phyloP scores from a whole-genome alignment of 2,329 filamentous ascomycete genomes.

The Colletotrichum sp. region DNA sequence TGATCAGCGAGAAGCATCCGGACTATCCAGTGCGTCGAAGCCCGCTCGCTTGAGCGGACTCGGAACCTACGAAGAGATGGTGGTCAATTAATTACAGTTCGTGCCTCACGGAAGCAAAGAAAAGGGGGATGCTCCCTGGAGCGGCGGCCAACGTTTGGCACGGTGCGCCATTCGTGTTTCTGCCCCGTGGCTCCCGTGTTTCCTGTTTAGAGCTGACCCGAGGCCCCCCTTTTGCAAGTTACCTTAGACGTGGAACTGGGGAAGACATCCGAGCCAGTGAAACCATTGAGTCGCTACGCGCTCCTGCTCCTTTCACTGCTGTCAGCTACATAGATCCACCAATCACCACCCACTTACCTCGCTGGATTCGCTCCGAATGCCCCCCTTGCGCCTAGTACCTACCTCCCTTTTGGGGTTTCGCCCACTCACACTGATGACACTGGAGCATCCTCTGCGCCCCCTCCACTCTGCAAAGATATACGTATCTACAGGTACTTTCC shows the following conservation, averaged over 20 bases:
- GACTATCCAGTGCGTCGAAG: not conserved
- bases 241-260: not conserved
- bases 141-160: not conserved
- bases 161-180: not conserved
- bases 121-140: not conserved
- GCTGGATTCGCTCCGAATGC: not conserved
- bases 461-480: not conserved
- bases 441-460: not conserved
- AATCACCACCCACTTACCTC: not conserved
- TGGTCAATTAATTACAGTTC: not conserved
- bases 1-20: not conserved
- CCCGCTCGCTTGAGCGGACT: not conserved
- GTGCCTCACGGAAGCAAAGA: not conserved
- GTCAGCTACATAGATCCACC: not conserved
- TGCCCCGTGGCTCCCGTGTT: not conserved
- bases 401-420: not conserved
- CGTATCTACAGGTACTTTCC: not conserved
- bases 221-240: not conserved
- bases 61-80: not conserved
- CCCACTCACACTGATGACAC: not conserved
- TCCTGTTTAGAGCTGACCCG: not conserved
- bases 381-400: not conserved
- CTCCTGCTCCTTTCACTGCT: not conserved
- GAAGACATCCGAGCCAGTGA: conserved; percentile 16
- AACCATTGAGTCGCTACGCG: not conserved